A percentile compares a stretch with the other conserved stretches of the same genome.
phyloP scores from a whole-genome alignment of 345 rosid genomes.

The Erucastrum elatum region DNA sequence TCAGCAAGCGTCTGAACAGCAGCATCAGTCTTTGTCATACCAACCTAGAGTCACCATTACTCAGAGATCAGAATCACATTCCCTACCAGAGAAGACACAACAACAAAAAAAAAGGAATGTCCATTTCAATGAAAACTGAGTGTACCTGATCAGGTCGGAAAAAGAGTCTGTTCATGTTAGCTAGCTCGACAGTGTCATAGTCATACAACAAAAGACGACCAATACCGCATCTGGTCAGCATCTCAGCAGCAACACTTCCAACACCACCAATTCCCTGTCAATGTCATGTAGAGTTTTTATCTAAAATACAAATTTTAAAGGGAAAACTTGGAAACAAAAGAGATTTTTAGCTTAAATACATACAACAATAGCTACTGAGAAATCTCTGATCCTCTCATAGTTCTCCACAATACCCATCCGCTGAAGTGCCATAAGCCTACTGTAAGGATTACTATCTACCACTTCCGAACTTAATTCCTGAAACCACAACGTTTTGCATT shows the following conservation, averaged over 20 bases:
- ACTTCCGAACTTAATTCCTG: constrained; percentile 98
- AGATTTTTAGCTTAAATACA: constrained; percentile 55
- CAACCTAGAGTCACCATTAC: constrained; percentile 52
- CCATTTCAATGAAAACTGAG: background rate
- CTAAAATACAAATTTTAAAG: background rate
- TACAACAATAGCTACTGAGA: constrained; percentile 96
- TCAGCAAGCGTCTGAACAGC: constrained; percentile 96
- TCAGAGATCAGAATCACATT: background rate
- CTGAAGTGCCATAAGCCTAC: constrained; percentile 99
- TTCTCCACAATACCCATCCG: constrained; percentile 94
- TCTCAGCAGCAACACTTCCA: constrained; percentile 99
- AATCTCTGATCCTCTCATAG: constrained; percentile 85
- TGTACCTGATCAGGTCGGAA: constrained; percentile 90
- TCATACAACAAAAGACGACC: constrained; percentile 96
- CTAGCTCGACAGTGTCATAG: constrained; percentile 92
- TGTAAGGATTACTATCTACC: constrained; percentile 94
- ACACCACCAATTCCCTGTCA: constrained; percentile 94
- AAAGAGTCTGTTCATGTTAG: constrained; percentile 95
- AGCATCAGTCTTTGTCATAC: constrained; percentile 99
- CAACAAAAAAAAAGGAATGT: too few relatives aligned
- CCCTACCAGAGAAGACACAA: background rate
- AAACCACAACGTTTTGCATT: constrained; percentile 2
- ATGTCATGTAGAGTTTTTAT: constrained; percentile 19
- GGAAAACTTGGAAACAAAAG: constrained; percentile 11
- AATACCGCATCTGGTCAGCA: constrained; percentile 96